Evolutionary conservation across 2,329 filamentous ascomycete species (phyloP).

Genomic region (Penicillium hesseltinei): DNA sequence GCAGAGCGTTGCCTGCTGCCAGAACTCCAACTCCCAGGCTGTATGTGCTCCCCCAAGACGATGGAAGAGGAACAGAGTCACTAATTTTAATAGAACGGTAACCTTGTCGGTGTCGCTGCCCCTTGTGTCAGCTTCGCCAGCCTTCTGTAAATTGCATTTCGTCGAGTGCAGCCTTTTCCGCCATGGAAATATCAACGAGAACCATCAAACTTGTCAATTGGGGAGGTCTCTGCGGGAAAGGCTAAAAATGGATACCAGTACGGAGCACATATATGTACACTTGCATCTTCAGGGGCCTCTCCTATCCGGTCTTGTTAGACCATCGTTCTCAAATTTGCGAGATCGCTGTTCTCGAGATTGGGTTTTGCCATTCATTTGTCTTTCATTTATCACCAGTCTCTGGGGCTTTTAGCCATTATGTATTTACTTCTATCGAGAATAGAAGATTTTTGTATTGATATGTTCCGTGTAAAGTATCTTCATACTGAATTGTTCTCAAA

Average conservation of each 20-base stretch:
- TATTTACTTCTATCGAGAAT: conserved; percentile 11
- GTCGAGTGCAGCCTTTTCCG: neutral
- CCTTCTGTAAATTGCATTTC: conserved; percentile 27
- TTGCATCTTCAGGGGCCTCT: conserved; percentile 7
- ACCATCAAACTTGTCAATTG: neutral
- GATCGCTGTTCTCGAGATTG: neutral
- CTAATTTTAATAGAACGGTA: conserved; percentile 23
- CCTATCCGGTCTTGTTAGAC: neutral
- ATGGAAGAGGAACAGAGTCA: neutral
- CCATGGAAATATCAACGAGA: neutral
- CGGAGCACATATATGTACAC: conserved; percentile 15
- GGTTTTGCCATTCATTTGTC: conserved; percentile 9
- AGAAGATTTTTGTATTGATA: neutral
- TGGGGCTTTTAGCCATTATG: conserved; percentile 6
- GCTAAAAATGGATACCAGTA: conserved; percentile 3
- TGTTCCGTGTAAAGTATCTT: neutral
- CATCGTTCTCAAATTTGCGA: neutral
- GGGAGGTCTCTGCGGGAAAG: neutral
- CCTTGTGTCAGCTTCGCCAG: conserved; percentile 34
- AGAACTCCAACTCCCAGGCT: conserved; percentile 24
- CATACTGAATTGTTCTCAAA: neutral
- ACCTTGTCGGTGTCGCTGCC: conserved; percentile 30
- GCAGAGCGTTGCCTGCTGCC: conserved; percentile 34
- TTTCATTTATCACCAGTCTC: conserved; percentile 13
- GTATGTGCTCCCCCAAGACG: conserved; percentile 11